A percentile compares a stretch with the other conserved stretches of the same genome.
These are phyloP conservation scores for Penicillium olsonii DNA, from an alignment of 2,329 filamentous ascomycete species.

Conservation along the genomic window DNA sequence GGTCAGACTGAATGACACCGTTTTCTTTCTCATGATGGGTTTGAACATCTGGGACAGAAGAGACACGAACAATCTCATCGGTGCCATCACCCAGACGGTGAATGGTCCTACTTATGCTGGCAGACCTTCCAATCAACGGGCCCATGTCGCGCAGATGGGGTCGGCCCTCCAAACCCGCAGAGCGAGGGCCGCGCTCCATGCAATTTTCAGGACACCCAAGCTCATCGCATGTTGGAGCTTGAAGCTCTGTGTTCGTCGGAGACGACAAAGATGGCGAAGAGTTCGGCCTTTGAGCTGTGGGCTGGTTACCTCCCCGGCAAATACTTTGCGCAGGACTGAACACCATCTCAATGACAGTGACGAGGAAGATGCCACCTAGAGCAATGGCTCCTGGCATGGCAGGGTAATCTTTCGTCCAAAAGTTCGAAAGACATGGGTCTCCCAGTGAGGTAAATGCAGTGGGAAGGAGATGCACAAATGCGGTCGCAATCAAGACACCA, in stretches of 20 bases:
- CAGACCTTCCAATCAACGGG: constrained; percentile 28
- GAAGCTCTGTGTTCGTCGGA: background rate
- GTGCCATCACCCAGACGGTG: constrained; percentile 27
- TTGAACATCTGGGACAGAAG: constrained; percentile 21
- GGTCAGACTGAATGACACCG: constrained; percentile 16
- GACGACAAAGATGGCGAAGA: background rate
- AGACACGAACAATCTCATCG: constrained; percentile 25
- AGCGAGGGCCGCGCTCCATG: background rate
- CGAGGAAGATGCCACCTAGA: constrained; percentile 46
- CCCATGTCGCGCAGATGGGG: constrained; percentile 29
- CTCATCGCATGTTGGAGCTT: background rate
- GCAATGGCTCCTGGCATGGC: constrained; percentile 53
- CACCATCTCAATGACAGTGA: constrained; percentile 58
- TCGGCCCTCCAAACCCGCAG: constrained; percentile 13
- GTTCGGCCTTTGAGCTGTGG: background rate
- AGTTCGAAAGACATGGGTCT: constrained; percentile 55
- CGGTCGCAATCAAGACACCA: constrained; percentile 81
- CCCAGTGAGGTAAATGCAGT: constrained; percentile 57
- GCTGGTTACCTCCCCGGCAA: constrained; percentile 23
- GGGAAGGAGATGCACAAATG: constrained; percentile 75
- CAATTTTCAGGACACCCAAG: background rate
- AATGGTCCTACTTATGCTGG: constrained; percentile 33
- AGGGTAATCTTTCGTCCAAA: constrained; percentile 50
- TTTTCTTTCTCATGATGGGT: constrained; percentile 16
- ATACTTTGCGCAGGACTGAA: constrained; percentile 45